A percentile compares a stretch with the other conserved stretches of the same genome.
Evolutionary conservation across 148 eudicot species (phyloP).

Genomic region (Tetragonia tetragonoides): DNA sequence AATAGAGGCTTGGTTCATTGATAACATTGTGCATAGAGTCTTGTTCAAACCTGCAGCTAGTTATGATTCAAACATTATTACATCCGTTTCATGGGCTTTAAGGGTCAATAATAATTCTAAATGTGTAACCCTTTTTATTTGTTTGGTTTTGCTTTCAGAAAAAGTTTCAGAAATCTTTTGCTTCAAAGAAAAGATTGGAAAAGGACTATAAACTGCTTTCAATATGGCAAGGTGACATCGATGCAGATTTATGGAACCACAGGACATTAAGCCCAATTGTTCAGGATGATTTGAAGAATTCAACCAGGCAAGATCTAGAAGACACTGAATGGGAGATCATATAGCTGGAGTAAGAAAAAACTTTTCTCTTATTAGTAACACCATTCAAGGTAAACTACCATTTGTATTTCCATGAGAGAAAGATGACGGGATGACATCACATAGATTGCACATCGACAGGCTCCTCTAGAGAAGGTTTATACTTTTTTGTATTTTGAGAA

Average conservation of each 20-base stretch:
- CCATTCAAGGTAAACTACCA: not conserved
- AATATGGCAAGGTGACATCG: conserved; percentile 3
- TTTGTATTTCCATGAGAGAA: not conserved
- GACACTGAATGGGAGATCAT: not conserved
- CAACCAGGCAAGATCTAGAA: not conserved
- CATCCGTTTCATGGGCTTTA: not conserved
- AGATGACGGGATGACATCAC: not conserved
- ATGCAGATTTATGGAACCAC: not conserved
- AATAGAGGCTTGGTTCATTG: too few species aligned
- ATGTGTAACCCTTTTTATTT: not conserved
- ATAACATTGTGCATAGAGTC: too few species aligned
- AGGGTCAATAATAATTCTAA: not conserved
- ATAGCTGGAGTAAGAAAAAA: not conserved
- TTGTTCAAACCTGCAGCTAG: too few species aligned
- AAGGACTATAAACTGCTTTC: not conserved
- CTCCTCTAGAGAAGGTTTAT: not conserved
- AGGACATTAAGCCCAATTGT: not conserved
- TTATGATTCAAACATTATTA: not conserved
- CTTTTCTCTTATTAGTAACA: not conserved
- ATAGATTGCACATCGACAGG: not conserved
- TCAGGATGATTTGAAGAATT: not conserved
- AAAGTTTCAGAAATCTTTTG: conserved; percentile 1
- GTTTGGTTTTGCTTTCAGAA: not conserved
- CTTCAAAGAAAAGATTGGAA: not conserved
- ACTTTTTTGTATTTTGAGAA: not conserved